Base-by-base conservation (phyloP, 2,329 filamentous ascomycete species). In the Phialophora expanda region DNA sequence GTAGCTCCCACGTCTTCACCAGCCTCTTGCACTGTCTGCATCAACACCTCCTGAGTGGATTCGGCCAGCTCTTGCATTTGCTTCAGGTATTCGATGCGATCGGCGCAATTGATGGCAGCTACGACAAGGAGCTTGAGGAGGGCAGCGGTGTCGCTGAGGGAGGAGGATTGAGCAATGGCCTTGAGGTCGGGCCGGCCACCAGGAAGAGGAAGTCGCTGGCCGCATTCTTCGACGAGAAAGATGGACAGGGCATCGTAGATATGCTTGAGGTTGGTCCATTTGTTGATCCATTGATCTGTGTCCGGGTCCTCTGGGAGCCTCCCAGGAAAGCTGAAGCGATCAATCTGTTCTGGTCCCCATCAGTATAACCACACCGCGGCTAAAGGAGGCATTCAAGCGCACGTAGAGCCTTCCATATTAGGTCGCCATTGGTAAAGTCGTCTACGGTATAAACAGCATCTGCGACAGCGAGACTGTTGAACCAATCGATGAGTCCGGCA, bases 51-150 rank as follows among this genome's bases (percentile, higher is more conserved):
- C 65, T 82, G 80, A 3, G 80, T 81, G 38, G 77, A 73, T 4
- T 77, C 78, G 51, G 76, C 78, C 50, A 83, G 69, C 48, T 74
- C 75, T 69, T 80, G 79, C 68, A 83, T 78, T 51, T 78, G 81
- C 53, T 77, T 76, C 64, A 89, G 81, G 73, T 87, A 88, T 38
- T 81, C 80, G 64, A 83, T 83, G 17, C 78, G 76, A 61, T 86
- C 83, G 28, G 85, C 83, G 12, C 87, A 87, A 73, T 84, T 83
- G 68, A 88, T 84, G 28, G 86, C 86, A n/a, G 83, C 83, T 64
- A 88, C 84, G 24, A 90, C 80, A 74, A 90, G 83, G 62, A 90
- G 81, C 65, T 86, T 86, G 50, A 90, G 79, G 58, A 90, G 80
- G 80, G 89, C 80, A 63, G 80, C 77, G 54, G 77, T 78, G 70